phyloP scores from a whole-genome alignment of 257 asterid species.

The Asclepias syriaca region DNA sequence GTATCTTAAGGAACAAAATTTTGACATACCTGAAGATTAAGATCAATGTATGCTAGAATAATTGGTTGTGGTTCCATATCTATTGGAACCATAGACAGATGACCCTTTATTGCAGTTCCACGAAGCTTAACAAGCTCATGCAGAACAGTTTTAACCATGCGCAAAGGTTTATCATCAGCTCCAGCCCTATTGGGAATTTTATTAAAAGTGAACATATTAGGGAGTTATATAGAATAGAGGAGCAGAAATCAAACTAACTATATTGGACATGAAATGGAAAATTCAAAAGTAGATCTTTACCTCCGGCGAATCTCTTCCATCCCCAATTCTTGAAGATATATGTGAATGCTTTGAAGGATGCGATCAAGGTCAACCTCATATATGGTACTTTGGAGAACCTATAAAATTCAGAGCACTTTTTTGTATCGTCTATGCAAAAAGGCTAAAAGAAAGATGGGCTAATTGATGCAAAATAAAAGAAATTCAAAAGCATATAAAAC shows the following conservation, averaged over 20 bases:
- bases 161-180: conserved; percentile 97
- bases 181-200: conserved; percentile 66
- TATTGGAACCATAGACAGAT: conserved; percentile 94
- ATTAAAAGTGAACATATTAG: conserved; percentile 10
- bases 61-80: conserved; percentile 97
- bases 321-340: conserved; percentile 91
- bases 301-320: conserved; percentile 97
- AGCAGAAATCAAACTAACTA: background rate
- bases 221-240: background rate
- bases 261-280: conserved; percentile 11
- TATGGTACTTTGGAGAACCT: conserved; percentile 96
- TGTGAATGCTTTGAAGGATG: conserved; percentile 92
- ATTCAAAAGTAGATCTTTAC: conserved; percentile 26
- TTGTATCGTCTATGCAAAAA: background rate
- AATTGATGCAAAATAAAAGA: too few relatives aligned
- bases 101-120: conserved; percentile 98
- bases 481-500: background rate
- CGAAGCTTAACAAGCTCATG: conserved; percentile 99
- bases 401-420: conserved; percentile 19
- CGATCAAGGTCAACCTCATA: conserved; percentile 91
- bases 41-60: conserved; percentile 97
- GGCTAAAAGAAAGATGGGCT: background rate
- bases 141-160: conserved; percentile 98
- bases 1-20: background rate
- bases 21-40: conserved; percentile 78